Base-by-base conservation (phyloP, 176 grass and related monocot genomes). In the Eragrostis nindensis region DNA sequence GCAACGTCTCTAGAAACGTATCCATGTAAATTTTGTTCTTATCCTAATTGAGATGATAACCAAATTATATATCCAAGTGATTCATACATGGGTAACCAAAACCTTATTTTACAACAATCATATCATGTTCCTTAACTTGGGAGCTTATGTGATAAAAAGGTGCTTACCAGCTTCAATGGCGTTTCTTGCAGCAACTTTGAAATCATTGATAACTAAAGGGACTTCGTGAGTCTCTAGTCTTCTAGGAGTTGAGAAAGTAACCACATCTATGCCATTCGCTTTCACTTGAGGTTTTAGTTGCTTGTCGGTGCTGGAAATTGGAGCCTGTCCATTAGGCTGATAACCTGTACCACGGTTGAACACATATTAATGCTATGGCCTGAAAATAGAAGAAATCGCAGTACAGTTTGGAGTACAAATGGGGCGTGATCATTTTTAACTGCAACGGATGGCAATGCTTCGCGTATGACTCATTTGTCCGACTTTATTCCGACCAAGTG, bases 151-250 rank as follows among this genome's bases (percentile, higher is more conserved):
- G 43, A 60, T 30, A 56, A 9, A 48, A 49, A 59, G 39, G 40
- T 42, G 7, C 55, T 90, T 71, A 89, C 92, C 89, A 36, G 86
- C 89, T 68, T 94, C 70, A 41, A 91, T 84, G 54, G 92, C 86
- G 86, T 94, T 94, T 83, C 82, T 88, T 32, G 92, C 89, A 24
- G 92, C 86, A 13, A 74, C 62, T 78, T 86, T 88, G 45, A 86
- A 94, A 82, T 89, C 83, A 22, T 84, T 86, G 76, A 94, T 2
- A 10, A 94, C 38, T 2, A 29, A 69, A 81, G 86, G 82, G 24
- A 94, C 91, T 45, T 94, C 86, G 54, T 74, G 66, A 2, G 70
- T 86, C 32, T 80, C 75, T 82, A 94, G 73, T 77, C 71, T 41
- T 49, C 83, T 80, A 24, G 89, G 92, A 77, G 75, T 55, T 47